A percentile compares a stretch with the other conserved stretches of the same genome.
phyloP scores from a whole-genome alignment of 129 eudicot genomes.

The Dittrichia graveolens region DNA sequence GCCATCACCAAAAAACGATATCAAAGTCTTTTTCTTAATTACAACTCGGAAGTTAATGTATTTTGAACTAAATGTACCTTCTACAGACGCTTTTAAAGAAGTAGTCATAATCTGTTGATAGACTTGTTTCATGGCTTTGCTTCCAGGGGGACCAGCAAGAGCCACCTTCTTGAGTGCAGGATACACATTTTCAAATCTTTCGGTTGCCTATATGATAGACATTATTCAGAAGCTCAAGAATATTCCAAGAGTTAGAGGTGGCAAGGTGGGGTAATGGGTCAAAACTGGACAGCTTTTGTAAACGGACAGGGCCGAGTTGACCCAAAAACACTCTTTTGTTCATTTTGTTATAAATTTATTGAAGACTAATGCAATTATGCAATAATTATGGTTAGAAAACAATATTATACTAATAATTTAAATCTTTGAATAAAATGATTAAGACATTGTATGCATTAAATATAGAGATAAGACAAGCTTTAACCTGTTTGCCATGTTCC shows the following conservation, averaged over 20 bases:
- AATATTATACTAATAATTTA: not conserved
- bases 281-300: no score
- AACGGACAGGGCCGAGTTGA: not conserved
- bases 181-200: slow-evolving; percentile 89
- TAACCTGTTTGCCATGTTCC: not conserved
- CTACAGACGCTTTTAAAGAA: slow-evolving; percentile 71
- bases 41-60: not conserved
- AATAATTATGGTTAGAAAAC: not conserved
- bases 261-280: no score
- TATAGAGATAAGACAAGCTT: not conserved
- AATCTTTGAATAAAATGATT: not conserved
- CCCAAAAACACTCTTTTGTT: not conserved
- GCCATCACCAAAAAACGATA: slow-evolving; percentile 26
- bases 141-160: slow-evolving; percentile 91
- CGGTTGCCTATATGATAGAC: slow-evolving; percentile 70
- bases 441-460: not conserved
- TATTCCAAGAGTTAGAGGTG: not conserved
- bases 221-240: slow-evolving; percentile 8
- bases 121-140: slow-evolving; percentile 97
- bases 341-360: not conserved
- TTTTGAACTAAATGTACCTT: slow-evolving; percentile 49
- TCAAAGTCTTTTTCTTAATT: not conserved
- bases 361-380: not conserved
- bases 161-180: slow-evolving; percentile 87
- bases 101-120: slow-evolving; percentile 61